phyloP scores from a whole-genome alignment of 768 basidiomycete species.

The Boletellus ananiceps region DNA sequence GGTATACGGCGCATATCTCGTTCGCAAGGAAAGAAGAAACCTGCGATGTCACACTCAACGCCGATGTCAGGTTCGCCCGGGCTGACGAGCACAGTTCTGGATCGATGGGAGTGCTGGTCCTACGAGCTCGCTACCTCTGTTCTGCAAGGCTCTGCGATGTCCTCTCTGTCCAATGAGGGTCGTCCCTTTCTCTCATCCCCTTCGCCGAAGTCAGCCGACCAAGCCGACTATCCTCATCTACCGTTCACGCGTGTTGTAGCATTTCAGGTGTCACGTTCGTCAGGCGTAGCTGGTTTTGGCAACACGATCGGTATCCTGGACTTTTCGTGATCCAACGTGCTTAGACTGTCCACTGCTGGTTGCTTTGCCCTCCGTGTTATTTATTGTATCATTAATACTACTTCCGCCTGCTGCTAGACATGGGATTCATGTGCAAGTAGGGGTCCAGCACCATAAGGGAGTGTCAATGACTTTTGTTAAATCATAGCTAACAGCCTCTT shows the following conservation, averaged over 20 bases:
- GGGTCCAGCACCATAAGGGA: constrained; percentile 10
- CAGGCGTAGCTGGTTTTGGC: constrained; percentile 69
- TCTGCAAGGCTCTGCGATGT: constrained; percentile 49
- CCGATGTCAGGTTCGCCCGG: constrained; percentile 31
- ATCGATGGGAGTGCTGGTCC: constrained; percentile 82
- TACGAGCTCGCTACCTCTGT: constrained; percentile 54
- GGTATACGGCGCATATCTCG: constrained; percentile 70
- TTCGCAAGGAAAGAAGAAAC: constrained; percentile 30
- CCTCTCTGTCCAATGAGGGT: constrained; percentile 37
- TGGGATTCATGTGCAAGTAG: not conserved
- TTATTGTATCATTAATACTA: constrained; percentile 22
- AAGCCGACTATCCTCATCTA: constrained; percentile 44
- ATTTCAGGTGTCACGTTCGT: constrained; percentile 44
- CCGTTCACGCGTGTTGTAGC: constrained; percentile 80
- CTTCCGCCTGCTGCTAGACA: not conserved
- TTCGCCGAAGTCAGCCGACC: not conserved
- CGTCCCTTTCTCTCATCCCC: constrained; percentile 1
- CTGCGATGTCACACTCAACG: constrained; percentile 9
- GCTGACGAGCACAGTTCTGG: constrained; percentile 59
- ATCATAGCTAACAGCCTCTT: constrained; percentile 65
- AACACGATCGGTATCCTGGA: constrained; percentile 47
- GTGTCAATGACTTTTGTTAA: constrained; percentile 1
- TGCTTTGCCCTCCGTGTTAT: constrained; percentile 15
- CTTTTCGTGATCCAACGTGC: constrained; percentile 19
- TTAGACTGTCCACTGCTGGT: constrained; percentile 10